Percentiles rank a stretch among this genome's conserved stretches.
phyloP scores from a whole-genome alignment of 805 yeast species.

The Candida taoyuanica region DNA sequence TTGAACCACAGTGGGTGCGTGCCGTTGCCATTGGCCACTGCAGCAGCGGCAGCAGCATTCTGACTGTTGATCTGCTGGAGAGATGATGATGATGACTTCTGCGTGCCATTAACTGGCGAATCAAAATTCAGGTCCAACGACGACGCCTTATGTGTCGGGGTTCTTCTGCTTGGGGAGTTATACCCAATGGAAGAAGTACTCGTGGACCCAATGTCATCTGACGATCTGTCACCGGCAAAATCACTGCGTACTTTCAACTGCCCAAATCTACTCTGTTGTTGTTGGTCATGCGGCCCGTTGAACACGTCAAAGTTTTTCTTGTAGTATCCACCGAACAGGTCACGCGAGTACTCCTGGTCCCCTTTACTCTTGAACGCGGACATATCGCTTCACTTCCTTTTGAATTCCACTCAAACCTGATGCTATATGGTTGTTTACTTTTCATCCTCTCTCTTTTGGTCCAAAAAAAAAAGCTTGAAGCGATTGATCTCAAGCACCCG shows the following conservation, averaged over 20 bases:
- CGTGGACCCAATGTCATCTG: constrained; percentile 14
- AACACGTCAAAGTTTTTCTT: constrained; percentile 23
- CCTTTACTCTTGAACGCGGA: constrained; percentile 15
- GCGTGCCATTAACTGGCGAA: constrained; percentile 2
- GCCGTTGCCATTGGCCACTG: not conserved
- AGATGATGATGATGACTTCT: not conserved
- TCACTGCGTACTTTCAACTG: constrained; percentile 16
- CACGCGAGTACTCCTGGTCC: constrained; percentile 21
- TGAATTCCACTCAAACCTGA: not conserved
- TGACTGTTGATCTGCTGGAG: constrained; percentile 7
- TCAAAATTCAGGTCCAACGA: constrained; percentile 19
- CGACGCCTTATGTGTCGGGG: constrained; percentile 23
- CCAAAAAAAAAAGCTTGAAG: no score
- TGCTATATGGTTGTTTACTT: constrained; percentile 5
- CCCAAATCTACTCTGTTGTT: constrained; percentile 19
- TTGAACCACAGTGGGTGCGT: constrained; percentile 34
- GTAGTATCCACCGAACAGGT: constrained; percentile 24
- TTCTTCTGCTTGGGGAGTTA: constrained; percentile 24
- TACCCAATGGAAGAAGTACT: constrained; percentile 11
- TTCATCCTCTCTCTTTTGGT: no score
- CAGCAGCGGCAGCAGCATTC: no score
- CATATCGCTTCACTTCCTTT: constrained; percentile 5
- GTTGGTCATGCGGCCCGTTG: constrained; percentile 15
- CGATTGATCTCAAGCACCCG: no score
- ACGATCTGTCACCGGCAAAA: constrained; percentile 17